phyloP scores from a whole-genome alignment of 129 eudicot genomes.

The Deinandra increscens region DNA sequence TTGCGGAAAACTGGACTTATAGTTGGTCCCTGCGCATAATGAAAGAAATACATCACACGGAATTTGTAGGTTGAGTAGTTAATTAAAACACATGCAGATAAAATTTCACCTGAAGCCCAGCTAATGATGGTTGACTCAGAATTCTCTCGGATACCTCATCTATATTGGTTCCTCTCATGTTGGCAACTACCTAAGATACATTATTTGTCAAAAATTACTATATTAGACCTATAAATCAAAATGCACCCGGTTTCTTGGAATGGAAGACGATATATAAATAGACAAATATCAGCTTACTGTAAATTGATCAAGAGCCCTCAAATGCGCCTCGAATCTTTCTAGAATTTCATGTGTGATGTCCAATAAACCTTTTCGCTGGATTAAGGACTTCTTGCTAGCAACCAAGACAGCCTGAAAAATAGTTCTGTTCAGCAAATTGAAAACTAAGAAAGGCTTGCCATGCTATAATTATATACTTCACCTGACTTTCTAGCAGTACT shows the following conservation, averaged over 20 bases:
- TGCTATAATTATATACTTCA: slow-evolving; percentile 22
- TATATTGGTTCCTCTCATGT: slow-evolving; percentile 87
- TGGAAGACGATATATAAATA: neutral
- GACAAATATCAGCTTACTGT: slow-evolving; percentile 49
- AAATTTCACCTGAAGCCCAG: slow-evolving; percentile 81
- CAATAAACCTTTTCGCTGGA: slow-evolving; percentile 64
- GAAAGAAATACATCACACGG: neutral
- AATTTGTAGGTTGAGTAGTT: slow-evolving; percentile 14
- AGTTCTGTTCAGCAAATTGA: slow-evolving; percentile 2
- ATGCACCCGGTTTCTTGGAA: neutral
- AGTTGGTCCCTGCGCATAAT: slow-evolving; percentile 77
- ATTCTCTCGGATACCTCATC: slow-evolving; percentile 89
- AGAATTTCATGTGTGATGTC: slow-evolving; percentile 84
- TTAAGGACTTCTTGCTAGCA: slow-evolving; percentile 85
- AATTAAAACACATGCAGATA: neutral
- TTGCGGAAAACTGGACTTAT: slow-evolving; percentile 79
- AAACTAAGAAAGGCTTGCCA: neutral
- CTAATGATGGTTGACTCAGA: slow-evolving; percentile 69
- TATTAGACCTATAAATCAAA: neutral
- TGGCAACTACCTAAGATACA: slow-evolving; percentile 77
- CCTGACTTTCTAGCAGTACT: slow-evolving; percentile 83
- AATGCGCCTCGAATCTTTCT: slow-evolving; percentile 93
- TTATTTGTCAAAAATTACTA: slow-evolving; percentile 1
- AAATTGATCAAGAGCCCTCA: slow-evolving; percentile 75
- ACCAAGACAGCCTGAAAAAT: slow-evolving; percentile 76